phyloP scores from a whole-genome alignment of 163 green algal genomes.

The Chloroidium sp. region DNA sequence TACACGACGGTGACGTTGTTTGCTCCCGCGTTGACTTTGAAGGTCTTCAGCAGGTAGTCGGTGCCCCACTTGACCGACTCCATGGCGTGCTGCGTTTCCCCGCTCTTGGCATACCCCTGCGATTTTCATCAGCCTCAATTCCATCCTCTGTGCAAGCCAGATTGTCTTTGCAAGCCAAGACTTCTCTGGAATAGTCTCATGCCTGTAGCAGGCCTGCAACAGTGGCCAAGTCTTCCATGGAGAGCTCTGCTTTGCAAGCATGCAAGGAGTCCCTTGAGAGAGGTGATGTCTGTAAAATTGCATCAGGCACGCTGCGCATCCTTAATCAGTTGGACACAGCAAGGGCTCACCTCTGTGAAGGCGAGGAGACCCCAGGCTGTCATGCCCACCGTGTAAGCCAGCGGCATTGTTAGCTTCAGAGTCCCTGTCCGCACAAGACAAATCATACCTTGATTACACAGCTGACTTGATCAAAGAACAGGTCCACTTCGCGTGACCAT shows the following conservation, averaged over 20 bases:
- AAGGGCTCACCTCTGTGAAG: constrained; percentile 24
- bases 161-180: too few species aligned
- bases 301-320: too few species aligned
- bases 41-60: constrained; percentile 63
- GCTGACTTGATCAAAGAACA: too few species aligned
- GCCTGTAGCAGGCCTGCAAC: neutral
- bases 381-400: constrained; percentile 58
- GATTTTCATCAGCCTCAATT: neutral
- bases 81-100: constrained; percentile 21
- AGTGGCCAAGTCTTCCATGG: neutral
- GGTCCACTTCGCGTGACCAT: too few species aligned
- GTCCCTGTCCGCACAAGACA: constrained; percentile 31
- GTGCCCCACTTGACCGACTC: constrained; percentile 44
- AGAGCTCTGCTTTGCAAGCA: neutral
- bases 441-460: too few species aligned
- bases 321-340: neutral
- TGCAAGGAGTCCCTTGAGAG: too few species aligned
- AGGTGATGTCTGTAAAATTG: too few species aligned
- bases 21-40: neutral
- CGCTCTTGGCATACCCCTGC: constrained; percentile 20
- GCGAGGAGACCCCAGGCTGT: constrained; percentile 61
- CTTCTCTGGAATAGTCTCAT: neutral
- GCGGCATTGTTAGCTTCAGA: constrained; percentile 67
- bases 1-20: constrained; percentile 13
- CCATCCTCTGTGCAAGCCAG: neutral